These are phyloP conservation scores for Lizonia empirigonia DNA, from an alignment of 2,329 filamentous ascomycete genomes.

Conservation along the genomic window DNA sequence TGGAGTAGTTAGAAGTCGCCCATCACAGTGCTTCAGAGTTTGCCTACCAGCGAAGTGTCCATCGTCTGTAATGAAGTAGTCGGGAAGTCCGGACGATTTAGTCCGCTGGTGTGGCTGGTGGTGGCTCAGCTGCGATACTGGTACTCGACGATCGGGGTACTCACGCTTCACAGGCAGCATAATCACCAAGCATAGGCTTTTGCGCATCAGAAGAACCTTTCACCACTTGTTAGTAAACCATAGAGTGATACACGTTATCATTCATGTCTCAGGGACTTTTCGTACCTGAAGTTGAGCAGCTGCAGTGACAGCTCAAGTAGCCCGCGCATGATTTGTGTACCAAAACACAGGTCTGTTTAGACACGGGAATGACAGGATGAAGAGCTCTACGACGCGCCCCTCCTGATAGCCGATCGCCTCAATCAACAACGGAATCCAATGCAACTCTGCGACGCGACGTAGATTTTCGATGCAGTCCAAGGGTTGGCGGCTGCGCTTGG, in stretches of 20 bases:
- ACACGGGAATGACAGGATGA: slow-evolving; percentile 8
- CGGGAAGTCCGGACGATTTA: slow-evolving; percentile 32
- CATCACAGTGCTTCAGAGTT: neutral
- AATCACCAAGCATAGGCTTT: slow-evolving; percentile 21
- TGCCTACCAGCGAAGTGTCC: slow-evolving; percentile 36
- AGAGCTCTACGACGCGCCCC: neutral
- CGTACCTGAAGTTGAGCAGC: slow-evolving; percentile 32
- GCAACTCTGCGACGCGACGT: slow-evolving; percentile 9
- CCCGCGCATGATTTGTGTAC: slow-evolving; percentile 28
- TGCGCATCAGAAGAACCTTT: slow-evolving; percentile 20
- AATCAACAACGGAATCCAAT: slow-evolving; percentile 1
- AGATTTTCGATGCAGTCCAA: slow-evolving; percentile 11
- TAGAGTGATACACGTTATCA: neutral
- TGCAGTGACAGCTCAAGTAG: slow-evolving; percentile 34
- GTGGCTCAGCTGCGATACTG: slow-evolving; percentile 12
- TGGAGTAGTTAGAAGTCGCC: slow-evolving; percentile 9
- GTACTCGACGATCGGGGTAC: slow-evolving; percentile 16
- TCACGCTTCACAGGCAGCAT: slow-evolving; percentile 29
- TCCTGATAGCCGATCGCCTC: neutral
- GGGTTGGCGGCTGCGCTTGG: slow-evolving; percentile 12
- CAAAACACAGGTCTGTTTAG: neutral
- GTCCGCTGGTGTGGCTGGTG: slow-evolving; percentile 28
- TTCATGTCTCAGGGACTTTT: neutral
- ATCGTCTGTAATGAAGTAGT: slow-evolving; percentile 43
- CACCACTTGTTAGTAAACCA: neutral